Evolutionary conservation across 768 basidiomycete species (phyloP), one percentile per base, ranked within the genome.

Genomic region (Pleurotus salmoneostramineus): DNA sequence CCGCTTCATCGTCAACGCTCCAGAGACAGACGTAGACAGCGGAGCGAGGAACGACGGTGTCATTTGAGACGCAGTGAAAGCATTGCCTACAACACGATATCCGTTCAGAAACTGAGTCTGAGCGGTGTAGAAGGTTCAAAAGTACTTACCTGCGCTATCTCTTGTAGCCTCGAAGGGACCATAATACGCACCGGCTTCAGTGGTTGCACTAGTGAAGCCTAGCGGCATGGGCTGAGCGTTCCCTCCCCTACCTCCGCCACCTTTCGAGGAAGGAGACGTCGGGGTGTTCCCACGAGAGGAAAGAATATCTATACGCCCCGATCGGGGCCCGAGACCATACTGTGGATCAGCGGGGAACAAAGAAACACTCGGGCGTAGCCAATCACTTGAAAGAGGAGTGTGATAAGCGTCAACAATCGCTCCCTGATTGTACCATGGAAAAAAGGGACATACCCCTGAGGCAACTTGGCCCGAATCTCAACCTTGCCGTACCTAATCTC

Each of bases 281-380:
- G 52, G 52, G 14, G 52, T 42, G 34, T 55, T 55, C 0, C 52
- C 52, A 14, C 52, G 35, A 12, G 52, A 55, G 1, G 52, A 55
- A 42, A 55, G 40, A 10, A 55, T 40, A 43, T 55, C 52, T 35
- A 55, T 55, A 15, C 52, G 36, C 4, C 85, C 75, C 58, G 75
- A 82, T 47, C 74, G 62, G 0, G 88, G 89, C 81, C 84, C 85
- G 1, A 77, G 65, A 0, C 89, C 89, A 62, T 90, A 89, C 1
- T 75, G 74, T 46, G 81, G 71, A 59, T 85, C 72, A 44, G 81
- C 79, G 0, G 89, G 89, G 47, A 89, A 76, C 83, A 91, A 86
- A 83, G 85, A 88, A 21, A 90, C 74, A 0, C 84, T 82, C 4
- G 89, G 89, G 85, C 86, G 89, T 69, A 90, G 81, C 87, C 88